phyloP scores from a whole-genome alignment of 2,329 filamentous ascomycete genomes.

The Diaporthe citri region DNA sequence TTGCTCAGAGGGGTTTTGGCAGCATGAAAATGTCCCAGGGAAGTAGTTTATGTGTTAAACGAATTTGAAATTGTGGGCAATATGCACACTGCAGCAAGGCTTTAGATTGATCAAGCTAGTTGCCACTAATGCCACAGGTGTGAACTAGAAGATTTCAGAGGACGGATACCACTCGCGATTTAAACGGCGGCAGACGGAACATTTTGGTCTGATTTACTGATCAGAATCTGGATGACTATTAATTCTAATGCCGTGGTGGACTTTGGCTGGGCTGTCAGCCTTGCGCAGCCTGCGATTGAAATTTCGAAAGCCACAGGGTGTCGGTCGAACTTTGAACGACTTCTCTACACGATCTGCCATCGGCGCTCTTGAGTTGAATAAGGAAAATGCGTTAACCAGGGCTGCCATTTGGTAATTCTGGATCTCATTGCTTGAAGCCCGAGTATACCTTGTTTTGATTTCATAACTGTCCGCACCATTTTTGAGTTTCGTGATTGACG shows the following conservation, averaged over 20 bases:
- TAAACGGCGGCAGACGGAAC: not conserved
- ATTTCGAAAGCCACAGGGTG: not conserved
- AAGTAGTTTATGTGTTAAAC: not conserved
- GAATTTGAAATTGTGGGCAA: not conserved
- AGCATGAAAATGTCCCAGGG: not conserved
- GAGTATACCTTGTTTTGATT: not conserved
- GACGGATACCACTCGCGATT: not conserved
- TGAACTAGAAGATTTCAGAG: too few relatives aligned
- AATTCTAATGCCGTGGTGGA: not conserved
- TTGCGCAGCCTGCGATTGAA: not conserved
- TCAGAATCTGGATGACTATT: not conserved
- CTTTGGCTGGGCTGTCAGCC: not conserved
- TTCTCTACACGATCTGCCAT: not conserved
- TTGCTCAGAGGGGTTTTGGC: not conserved
- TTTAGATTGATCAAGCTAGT: not conserved
- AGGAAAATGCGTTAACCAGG: not conserved
- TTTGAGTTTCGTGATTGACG: not conserved
- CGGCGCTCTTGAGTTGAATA: not conserved
- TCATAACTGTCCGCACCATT: not conserved
- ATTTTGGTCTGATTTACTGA: not conserved
- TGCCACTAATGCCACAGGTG: not conserved
- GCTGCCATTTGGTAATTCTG: not conserved
- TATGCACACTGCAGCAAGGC: not conserved
- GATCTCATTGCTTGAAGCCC: not conserved
- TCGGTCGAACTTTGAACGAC: not conserved